Percentiles rank a stretch among this genome's conserved stretches.
Conservation (phyloP, 2,329 filamentous ascomycete genomes). For the Conoideocrella luteorostrata region DNA sequence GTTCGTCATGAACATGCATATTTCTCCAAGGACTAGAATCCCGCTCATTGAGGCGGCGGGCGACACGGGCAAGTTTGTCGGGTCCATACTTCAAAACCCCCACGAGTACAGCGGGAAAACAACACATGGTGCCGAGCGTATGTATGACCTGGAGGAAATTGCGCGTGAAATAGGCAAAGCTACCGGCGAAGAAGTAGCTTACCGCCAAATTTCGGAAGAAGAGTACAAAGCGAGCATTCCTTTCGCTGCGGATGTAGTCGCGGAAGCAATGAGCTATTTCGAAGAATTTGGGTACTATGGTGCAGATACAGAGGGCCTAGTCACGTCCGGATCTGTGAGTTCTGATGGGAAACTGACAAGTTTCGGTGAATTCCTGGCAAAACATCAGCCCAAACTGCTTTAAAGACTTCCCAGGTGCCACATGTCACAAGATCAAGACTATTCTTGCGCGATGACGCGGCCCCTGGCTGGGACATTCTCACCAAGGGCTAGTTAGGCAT, state of each 20-base stretch:
- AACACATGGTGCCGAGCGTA: conserved; percentile 35
- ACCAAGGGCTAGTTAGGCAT: too few relatives aligned
- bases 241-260: conserved; percentile 9
- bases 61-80: conserved; percentile 39
- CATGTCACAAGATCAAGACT: too few relatives aligned
- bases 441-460: too few relatives aligned
- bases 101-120: conserved; percentile 36
- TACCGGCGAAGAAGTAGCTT: conserved; percentile 29
- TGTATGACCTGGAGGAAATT: conserved; percentile 31
- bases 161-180: conserved; percentile 30
- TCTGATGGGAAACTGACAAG: conserved; percentile 15
- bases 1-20: conserved; percentile 17
- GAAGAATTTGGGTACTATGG: conserved; percentile 20
- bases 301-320: conserved; percentile 11
- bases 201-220: conserved; percentile 14
- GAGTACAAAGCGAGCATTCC: conserved; percentile 14
- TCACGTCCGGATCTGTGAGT: conserved; percentile 15
- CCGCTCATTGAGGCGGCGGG: conserved; percentile 37
- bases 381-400: conserved; percentile 8
- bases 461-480: too few relatives aligned
- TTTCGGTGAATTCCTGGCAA: conserved; percentile 16
- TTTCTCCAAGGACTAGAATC: conserved; percentile 22
- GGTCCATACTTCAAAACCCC: conserved; percentile 34
- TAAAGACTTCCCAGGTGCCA: too few relatives aligned
- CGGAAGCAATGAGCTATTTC: conserved; percentile 5